Base-by-base conservation (phyloP, 768 basidiomycete genomes). In the Kwoniella heveanensis region DNA sequence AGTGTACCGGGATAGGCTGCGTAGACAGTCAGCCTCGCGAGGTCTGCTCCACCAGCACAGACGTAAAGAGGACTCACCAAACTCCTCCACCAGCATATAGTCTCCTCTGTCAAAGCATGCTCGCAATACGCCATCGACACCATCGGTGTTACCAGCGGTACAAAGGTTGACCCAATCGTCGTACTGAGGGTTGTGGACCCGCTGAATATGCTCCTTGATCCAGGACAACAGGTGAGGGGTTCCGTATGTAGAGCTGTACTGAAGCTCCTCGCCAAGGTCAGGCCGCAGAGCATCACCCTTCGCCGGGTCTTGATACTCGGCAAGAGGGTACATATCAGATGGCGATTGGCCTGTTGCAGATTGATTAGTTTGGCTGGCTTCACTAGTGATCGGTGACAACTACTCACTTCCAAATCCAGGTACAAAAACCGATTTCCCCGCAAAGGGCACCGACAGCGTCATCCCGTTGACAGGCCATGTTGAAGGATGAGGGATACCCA, bases 101-200 rank as follows among this genome's bases (percentile, higher is more conserved):
- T 82, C 82, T 21, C 72, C 74, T 36, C 61, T 49, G 32, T 73
- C 54, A n/a, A 69, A 64, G 15, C 57, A 47, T 10, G 71, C 52
- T 32, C 71, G 50, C 48, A 72, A 22, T 1, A 76, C 58, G 19
- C 57, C 71, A 48, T 76, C 74, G 22, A 64, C 59, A 32, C 85
- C 88, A 71, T 89, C 89, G 0, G 89, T 91, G 72, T 89, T 90
- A 15, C 89, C 89, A 19, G 83, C 83, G 60, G 88, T 84, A 0
- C 86, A 71, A 22, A 89, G 73, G 5, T 82, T 83, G 1, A 80
- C 72, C 71, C 81, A 89, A 69, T 89, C 83, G 5, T 77, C 70
- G 76, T 89, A 89, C 2, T 78, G 86, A 1, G 71, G 65, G 49
- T 81, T 27, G 52, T 76, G 74, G 46, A 71, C 55, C 9, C 71